A percentile compares a stretch with the other conserved stretches of the same genome.
These are phyloP conservation scores for Boletus rubescentipes DNA, from an alignment of 768 basidiomycete genomes.

Conservation along the genomic window DNA sequence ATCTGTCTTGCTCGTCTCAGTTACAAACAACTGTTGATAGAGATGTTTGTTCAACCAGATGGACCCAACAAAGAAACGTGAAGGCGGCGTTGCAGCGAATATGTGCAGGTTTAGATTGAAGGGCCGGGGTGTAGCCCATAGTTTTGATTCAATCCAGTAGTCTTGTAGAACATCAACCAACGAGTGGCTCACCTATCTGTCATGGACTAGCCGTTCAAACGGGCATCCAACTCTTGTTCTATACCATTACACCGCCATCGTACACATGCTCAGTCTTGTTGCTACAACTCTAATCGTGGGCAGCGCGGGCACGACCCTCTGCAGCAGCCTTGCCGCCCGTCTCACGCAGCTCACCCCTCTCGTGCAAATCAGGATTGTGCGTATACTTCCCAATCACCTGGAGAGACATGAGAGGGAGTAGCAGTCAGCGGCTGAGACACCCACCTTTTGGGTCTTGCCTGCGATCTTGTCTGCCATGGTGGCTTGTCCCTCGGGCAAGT, in stretches of 20 bases:
- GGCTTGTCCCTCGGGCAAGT: slow-evolving; percentile 37
- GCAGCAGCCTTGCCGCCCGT: slow-evolving; percentile 50
- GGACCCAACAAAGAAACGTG: too few species aligned
- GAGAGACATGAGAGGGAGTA: neutral
- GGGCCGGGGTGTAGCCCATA: too few species aligned
- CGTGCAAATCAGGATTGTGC: slow-evolving; percentile 49
- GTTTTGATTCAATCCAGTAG: too few species aligned
- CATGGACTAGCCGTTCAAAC: too few species aligned
- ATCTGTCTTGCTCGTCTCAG: too few species aligned
- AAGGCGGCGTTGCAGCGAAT: too few species aligned
- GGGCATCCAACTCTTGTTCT: too few species aligned
- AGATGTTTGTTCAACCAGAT: too few species aligned
- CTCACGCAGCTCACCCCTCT: slow-evolving; percentile 57
- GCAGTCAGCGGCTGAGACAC: neutral
- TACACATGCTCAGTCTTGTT: neutral
- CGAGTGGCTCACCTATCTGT: too few species aligned
- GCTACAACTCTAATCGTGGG: slow-evolving; percentile 36
- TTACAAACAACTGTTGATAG: too few species aligned
- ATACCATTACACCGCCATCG: neutral
- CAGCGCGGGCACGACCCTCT: slow-evolving; percentile 39
- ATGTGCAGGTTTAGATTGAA: too few species aligned
- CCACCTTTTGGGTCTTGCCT: slow-evolving; percentile 59
- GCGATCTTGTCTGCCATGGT: slow-evolving; percentile 51
- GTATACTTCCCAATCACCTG: slow-evolving; percentile 52
- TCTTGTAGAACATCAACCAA: too few species aligned